Conservation (phyloP, 768 basidiomycete species). For the Harrya chromipes region DNA sequence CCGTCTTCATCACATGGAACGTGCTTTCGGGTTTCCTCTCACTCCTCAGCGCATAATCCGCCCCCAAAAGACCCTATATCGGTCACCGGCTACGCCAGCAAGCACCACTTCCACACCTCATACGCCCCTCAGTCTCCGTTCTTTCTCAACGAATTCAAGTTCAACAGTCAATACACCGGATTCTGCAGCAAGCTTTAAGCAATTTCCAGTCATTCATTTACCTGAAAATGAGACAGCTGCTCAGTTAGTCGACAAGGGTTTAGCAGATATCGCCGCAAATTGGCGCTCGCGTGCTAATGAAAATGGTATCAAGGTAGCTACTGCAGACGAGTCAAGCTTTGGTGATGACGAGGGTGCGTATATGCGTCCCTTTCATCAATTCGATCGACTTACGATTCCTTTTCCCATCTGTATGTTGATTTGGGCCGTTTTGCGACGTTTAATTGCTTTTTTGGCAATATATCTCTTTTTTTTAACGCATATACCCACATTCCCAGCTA, state of each 20-base stretch:
- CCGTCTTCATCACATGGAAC: slow-evolving; percentile 34
- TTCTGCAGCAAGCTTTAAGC: slow-evolving; percentile 37
- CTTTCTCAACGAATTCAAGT: slow-evolving; percentile 51
- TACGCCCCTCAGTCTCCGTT: slow-evolving; percentile 68
- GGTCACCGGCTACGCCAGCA: slow-evolving; percentile 60
- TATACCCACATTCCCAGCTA: slow-evolving; percentile 48
- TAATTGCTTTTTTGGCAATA: slow-evolving; percentile 1
- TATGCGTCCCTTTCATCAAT: slow-evolving; percentile 18
- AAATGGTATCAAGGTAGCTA: slow-evolving; percentile 65
- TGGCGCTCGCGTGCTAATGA: slow-evolving; percentile 73
- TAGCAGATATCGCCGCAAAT: slow-evolving; percentile 61
- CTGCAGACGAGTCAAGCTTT: slow-evolving; percentile 36
- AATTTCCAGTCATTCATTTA: slow-evolving; percentile 41
- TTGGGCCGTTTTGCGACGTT: slow-evolving; percentile 7
- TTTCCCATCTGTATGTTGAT: neutral
- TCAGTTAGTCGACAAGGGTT: slow-evolving; percentile 41
- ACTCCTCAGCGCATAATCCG: slow-evolving; percentile 64
- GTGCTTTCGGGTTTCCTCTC: slow-evolving; percentile 41
- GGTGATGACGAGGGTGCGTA: slow-evolving; percentile 49
- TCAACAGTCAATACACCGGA: slow-evolving; percentile 58
- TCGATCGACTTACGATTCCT: slow-evolving; percentile 16
- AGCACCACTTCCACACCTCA: slow-evolving; percentile 54
- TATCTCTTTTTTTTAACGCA: slow-evolving; percentile 15
- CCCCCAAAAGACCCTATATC: slow-evolving; percentile 41
- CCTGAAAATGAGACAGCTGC: slow-evolving; percentile 37